Percentiles rank a stretch among this genome's conserved stretches.
phyloP scores from a whole-genome alignment of 73 alveolate genomes.

The Paramecium tetraurelia region DNA sequence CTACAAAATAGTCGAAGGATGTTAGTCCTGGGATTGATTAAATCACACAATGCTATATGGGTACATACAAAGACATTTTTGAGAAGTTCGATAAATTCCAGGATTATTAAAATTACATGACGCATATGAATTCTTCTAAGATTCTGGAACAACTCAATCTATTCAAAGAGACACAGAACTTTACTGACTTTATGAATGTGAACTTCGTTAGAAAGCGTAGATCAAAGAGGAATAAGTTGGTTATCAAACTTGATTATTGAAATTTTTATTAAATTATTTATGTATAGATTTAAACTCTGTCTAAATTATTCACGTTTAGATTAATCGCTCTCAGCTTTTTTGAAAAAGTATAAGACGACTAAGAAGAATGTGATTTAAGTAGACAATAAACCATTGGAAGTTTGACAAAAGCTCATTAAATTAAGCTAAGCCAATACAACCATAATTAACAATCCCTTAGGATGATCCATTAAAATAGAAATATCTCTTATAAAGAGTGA shows the following conservation, averaged over 20 bases:
- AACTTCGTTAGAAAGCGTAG: neutral
- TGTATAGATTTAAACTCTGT: neutral
- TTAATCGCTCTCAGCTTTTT: neutral
- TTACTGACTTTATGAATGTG: neutral
- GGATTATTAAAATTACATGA: neutral
- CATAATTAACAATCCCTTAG: neutral
- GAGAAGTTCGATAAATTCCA: neutral
- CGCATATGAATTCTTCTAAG: neutral
- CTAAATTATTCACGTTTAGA: neutral
- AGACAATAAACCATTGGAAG: neutral
- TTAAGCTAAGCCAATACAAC: neutral
- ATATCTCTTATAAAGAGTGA: neutral
- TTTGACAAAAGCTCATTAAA: neutral
- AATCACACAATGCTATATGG: neutral
- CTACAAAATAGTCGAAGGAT: neutral
- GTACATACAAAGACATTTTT: neutral
- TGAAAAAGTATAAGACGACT: neutral
- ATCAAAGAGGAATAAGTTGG: neutral
- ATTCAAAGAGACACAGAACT: neutral
- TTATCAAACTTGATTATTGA: neutral
- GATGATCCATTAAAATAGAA: neutral
- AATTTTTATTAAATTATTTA: neutral
- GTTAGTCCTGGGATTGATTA: neutral
- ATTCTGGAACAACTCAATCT: neutral
- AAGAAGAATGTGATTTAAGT: neutral